Base-by-base conservation (phyloP, 352 stramenopile genomes). In the Globisporangium cystogenes region DNA sequence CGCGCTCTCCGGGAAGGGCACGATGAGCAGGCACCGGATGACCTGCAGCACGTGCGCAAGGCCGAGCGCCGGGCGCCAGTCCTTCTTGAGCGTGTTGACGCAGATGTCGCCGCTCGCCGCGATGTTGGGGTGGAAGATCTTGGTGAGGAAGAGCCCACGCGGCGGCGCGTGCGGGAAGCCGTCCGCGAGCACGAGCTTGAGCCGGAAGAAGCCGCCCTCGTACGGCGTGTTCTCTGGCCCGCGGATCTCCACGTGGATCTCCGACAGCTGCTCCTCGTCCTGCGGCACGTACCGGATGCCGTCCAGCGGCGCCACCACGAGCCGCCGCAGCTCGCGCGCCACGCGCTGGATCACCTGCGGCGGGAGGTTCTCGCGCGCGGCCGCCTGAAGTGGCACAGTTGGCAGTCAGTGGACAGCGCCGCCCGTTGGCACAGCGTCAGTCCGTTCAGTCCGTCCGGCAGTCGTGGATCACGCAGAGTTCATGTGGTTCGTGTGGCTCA, bases 51-150 rank as follows among this genome's bases (percentile, higher is more conserved):
- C 93, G 62, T 99, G 97, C 35, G 85, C 82, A 49, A 99, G 84
- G 20, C 95, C 97, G 3, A 98, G 85, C 35, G 85, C 79, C 15
- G 95, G 66, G 16, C 86, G 94, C 97, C 97, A 99, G 71, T 99
- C 97, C 55, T 95, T 96, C 76, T 99, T 99, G 35, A 99, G 83
- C 31, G 97, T 99, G 67, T 99, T 99, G 23, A 99, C 97, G 63
- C 97, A 99, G 74, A 99, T 99, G 37, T 98, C 96, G 37, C 97
- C 97, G 24, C 90, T 97, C 14, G 78, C 90, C 21, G 96, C 95
- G 21, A 99, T 96, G 73, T 99, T 99, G 0, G 97, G 97, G 68
- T 99, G 97, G 74, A 98, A 99, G 51, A 99, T 99, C 81, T 98
- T 99, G 35, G 97, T 99, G 21, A 99, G 68, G 61, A 99, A 99